Evolutionary conservation across 169 alveolate species (phyloP).

Genomic region (Plasmodium coatneyi): DNA sequence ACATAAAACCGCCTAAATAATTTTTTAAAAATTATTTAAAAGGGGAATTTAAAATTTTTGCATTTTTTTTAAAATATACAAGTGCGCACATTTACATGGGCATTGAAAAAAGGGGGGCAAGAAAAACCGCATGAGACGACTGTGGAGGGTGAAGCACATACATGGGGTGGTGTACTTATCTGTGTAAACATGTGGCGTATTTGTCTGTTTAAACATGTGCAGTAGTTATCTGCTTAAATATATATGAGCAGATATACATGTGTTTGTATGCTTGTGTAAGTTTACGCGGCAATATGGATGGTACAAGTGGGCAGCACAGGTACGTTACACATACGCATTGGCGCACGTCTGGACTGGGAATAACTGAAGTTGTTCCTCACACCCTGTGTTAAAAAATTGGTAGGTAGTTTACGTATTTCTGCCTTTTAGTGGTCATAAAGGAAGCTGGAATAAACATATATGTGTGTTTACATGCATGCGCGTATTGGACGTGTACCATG

Average conservation of each 20-base stretch:
- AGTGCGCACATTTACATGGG: conserved; percentile 62
- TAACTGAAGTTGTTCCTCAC: conserved; percentile 2
- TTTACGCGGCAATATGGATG: neutral
- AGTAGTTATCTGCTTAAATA: neutral
- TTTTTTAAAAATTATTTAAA: conserved; percentile 55
- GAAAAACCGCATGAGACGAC: conserved; percentile 17
- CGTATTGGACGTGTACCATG: neutral
- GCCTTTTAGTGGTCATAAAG: neutral
- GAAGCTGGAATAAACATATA: neutral
- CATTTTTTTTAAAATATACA: conserved; percentile 68
- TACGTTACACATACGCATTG: neutral
- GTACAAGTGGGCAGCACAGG: neutral
- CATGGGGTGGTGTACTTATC: neutral
- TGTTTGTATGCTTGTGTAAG: neutral
- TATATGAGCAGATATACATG: neutral
- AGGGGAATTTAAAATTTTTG: conserved; percentile 37
- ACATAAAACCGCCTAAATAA: conserved; percentile 33
- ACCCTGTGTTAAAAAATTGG: conserved; percentile 15
- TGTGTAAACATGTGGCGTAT: neutral
- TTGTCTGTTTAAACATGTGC: neutral
- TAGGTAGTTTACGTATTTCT: neutral
- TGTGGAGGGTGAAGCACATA: neutral
- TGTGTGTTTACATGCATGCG: neutral
- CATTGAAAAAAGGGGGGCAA: conserved; percentile 41
- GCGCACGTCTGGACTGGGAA: neutral